Conservation (phyloP, 305 asterid genomes). For the Caryopteris hybrid region DNA sequence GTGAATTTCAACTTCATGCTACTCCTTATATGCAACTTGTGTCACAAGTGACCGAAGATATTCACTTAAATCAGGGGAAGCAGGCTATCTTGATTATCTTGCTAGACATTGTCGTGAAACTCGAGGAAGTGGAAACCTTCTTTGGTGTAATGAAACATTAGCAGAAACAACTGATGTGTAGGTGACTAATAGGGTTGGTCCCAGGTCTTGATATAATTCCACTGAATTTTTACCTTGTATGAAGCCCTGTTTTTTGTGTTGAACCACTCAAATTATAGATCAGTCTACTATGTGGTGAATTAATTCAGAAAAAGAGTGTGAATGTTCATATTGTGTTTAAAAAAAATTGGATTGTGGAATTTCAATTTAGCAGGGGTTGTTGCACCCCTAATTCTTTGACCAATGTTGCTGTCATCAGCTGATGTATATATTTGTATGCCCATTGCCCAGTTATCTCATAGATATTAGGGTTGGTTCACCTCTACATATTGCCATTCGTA, state of each 20-base stretch:
- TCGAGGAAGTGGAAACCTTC: not conserved
- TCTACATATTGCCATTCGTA: not conserved
- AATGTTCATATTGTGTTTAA: not conserved
- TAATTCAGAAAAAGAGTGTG: not conserved
- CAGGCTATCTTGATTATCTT: not conserved
- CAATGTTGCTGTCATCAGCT: not conserved
- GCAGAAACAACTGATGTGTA: not conserved
- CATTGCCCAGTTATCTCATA: not conserved
- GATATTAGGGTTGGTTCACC: not conserved
- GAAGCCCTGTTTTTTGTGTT: not conserved
- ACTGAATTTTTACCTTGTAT: not conserved
- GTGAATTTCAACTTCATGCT: not conserved
- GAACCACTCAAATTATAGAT: not conserved
- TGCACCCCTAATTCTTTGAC: not conserved
- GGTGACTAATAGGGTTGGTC: not conserved
- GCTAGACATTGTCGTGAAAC: not conserved
- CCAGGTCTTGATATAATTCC: not conserved
- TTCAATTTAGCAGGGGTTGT: not conserved
- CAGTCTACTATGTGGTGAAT: not conserved
- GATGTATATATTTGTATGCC: not conserved
- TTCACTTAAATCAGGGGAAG: not conserved
- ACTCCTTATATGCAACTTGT: not conserved
- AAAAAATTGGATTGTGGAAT: too few species aligned
- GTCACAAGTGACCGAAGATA: not conserved
- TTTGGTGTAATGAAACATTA: not conserved